Evolutionary conservation across 1,284 basidiomycete genomes (phyloP).

Genomic region (Neonothopanus nambi): DNA sequence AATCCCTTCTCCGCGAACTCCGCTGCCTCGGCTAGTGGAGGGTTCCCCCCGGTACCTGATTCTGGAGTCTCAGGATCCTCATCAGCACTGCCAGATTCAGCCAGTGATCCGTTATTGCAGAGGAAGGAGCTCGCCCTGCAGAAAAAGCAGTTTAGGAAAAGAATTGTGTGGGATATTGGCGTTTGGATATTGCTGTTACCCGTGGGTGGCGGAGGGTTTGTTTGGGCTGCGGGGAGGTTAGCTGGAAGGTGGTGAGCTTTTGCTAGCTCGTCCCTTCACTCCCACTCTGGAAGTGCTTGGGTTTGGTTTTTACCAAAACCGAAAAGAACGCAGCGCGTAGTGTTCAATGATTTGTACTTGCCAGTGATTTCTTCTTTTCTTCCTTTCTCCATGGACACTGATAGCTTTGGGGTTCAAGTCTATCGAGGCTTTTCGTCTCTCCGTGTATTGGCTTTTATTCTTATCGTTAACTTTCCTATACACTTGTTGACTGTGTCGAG

Average conservation of each 20-base stretch:
- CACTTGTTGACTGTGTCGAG: no score
- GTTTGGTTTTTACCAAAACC: no score
- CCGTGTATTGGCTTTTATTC: no score
- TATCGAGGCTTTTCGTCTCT: no score
- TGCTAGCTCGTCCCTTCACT: no score
- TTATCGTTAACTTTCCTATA: no score
- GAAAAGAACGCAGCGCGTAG: no score
- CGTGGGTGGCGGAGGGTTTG: conserved; percentile 48
- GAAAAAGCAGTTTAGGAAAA: conserved; percentile 56
- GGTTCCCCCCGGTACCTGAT: neutral
- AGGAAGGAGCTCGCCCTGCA: conserved; percentile 77
- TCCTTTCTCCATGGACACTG: no score
- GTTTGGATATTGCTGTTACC: conserved; percentile 66
- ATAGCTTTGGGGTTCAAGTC: no score
- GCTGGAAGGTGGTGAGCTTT: conserved; percentile 36
- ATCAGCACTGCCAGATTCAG: conserved; percentile 22
- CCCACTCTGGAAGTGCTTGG: no score
- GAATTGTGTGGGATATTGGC: conserved; percentile 71
- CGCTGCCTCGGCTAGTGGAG: conserved; percentile 12
- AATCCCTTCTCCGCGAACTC: conserved; percentile 24
- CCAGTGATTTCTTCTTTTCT: no score
- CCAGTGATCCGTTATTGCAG: conserved; percentile 63
- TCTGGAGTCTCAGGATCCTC: conserved; percentile 2
- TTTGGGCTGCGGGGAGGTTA: conserved; percentile 54
- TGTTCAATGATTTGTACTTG: no score